A percentile compares a stretch with the other conserved stretches of the same genome.
Evolutionary conservation across 208 protist genomes (phyloP).

Genomic region (Trypanosoma mega): DNA sequence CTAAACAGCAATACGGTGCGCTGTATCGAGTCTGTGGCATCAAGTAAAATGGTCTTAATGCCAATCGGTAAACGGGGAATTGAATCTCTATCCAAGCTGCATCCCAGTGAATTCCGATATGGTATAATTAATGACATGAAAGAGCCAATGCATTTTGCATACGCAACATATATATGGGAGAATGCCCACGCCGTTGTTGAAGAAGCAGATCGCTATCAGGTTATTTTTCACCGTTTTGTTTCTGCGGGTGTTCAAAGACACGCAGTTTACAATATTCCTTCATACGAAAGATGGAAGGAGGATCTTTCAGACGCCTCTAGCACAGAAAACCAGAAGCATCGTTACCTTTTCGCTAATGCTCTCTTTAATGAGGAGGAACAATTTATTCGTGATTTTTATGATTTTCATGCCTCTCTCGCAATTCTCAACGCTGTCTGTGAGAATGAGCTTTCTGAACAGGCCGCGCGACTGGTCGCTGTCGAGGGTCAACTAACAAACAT

Average conservation of each 20-base stretch:
- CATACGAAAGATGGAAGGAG: conserved; percentile 80
- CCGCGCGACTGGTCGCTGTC: conserved; percentile 83
- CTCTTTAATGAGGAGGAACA: conserved; percentile 86
- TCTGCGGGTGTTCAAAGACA: conserved; percentile 78
- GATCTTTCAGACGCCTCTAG: conserved; percentile 69
- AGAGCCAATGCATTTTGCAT: conserved; percentile 87
- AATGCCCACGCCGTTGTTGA: conserved; percentile 52
- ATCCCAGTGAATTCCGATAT: conserved; percentile 70
- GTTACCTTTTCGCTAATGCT: conserved; percentile 86
- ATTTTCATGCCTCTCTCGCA: conserved; percentile 84
- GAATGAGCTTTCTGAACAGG: conserved; percentile 92
- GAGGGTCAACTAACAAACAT: conserved; percentile 91
- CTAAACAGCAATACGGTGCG: conserved; percentile 84
- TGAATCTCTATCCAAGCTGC: conserved; percentile 85
- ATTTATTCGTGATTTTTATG: conserved; percentile 86
- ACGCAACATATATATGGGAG: conserved; percentile 83
- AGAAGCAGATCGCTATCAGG: conserved; percentile 66
- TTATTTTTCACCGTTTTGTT: conserved; percentile 88
- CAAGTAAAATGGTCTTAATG: conserved; percentile 65
- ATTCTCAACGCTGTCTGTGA: conserved; percentile 85
- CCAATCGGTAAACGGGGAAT: conserved; percentile 83
- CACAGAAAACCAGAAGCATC: conserved; percentile 83
- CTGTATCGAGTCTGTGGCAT: conserved; percentile 53
- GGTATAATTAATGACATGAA: conserved; percentile 91
- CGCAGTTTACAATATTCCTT: conserved; percentile 80